Evolutionary conservation across 805 yeast species (phyloP), one percentile per base, ranked within the genome.

Genomic region (Lachancea fermentati): DNA sequence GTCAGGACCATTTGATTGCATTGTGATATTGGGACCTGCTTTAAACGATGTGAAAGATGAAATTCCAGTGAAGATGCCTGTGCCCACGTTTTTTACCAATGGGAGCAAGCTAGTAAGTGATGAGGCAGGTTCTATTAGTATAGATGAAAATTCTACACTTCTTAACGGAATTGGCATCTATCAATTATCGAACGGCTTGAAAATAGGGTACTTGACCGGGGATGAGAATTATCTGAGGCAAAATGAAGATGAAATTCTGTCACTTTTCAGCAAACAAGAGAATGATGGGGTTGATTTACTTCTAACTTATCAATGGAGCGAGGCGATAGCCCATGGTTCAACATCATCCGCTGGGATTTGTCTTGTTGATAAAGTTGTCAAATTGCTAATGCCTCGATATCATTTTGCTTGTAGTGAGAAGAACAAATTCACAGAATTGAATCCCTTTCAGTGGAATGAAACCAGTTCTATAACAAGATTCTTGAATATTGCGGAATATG

Each of bases 1-100:
- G 49, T 78, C 78, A 32, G 88, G 88, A 0, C 87, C 87, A 0
- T 82, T 82, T 51, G 80, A 72, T 34, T 64, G 72, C 2, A 71
- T 73, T 0, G 30, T 81, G 1, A 51, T 80, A 4, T 49, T 81
- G 5, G 85, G 85, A 0, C 75, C 75, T 47, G 55, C 67, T 1
- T 4, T 48, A 1, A 18, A 36, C 1, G 41, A 58, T 0, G 19
- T 36, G 0, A 45, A 52, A 5, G 47, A 41, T 18, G 36, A 40
- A 2, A 34, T 17, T 9, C 9, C 29, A 1, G n/a, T 15, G 8
- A 9, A 25, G 14, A 32, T 39, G 30, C 29, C 8, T 4, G 33
- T 34, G 35, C 60, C 51, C 38, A 54, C 53, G 19, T 60, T 47
- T 32, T 48, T 48, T 37, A 43, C 52, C 3, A 40, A 47, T 3